Evolutionary conservation across 2,329 filamentous ascomycete species (phyloP), one percentile per base, ranked within the genome.

Genomic region (Fusarium sp.): DNA sequence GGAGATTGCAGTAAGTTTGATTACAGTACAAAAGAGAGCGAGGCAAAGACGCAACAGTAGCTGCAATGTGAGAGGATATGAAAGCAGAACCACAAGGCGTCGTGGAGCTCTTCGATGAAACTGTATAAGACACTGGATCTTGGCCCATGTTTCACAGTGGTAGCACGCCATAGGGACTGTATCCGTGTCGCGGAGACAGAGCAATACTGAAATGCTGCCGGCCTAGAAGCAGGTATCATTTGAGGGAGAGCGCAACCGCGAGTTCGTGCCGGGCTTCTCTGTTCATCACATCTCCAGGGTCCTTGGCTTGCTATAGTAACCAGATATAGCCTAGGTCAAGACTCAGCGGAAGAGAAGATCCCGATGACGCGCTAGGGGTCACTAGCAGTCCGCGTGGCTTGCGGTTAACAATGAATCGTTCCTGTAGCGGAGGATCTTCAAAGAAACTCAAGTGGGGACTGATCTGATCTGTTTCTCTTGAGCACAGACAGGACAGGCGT

Each of bases 381-480:
- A 50, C 72, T 65, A 71, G 56, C 53, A 59, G 45, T 60, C 69
- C 57, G 57, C 56, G 67, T 75, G 64, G 64, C 58, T 75, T 68
- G 62, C 54, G 53, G 50, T 70, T 40, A 57, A 63, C 49, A 60
- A 52, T 52, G 60, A 60, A 58, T 58, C 35, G 18, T 44, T 65
- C 33, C 26, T 67, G 35, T 59, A 67, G 44, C 44, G 59, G 70
- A 74, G 67, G 68, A 69, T 64, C 60, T 58, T 71, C 60, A 61
- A 71, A 67, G 67, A 67, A 64, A 63, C 57, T 54, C 23, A 23
- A 38, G 74, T 71, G 74, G 74, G 46, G 54, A 26, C 56, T 70
- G 55, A 63, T 54, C 55, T 50, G 52, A 63, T 63, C 64, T 72
- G 66, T 56, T 65, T 60, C 57, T 46, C 58, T 30, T 46, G 15